Conservation (phyloP, 2,329 filamentous ascomycete species). For the Diaporthe destruens region DNA sequence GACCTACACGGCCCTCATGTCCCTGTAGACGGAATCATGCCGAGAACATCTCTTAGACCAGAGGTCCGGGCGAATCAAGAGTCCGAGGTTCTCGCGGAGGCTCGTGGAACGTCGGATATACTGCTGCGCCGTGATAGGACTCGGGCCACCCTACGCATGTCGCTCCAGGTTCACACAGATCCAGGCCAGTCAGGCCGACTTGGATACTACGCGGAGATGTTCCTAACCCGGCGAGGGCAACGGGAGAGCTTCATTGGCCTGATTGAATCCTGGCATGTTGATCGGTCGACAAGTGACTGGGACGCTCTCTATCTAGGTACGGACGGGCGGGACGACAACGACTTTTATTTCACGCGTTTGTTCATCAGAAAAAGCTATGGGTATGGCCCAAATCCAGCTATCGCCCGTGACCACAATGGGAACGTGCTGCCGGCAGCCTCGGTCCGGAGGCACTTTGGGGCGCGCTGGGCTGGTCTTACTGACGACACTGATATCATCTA, state of each 20-base stretch:
- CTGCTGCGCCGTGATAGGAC: neutral
- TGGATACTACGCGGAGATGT: slow-evolving; percentile 3
- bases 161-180: neutral
- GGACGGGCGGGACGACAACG: neutral
- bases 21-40: neutral
- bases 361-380: slow-evolving; percentile 1
- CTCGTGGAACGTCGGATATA: slow-evolving; percentile 10
- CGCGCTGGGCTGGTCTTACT: neutral
- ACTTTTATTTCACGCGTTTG: neutral
- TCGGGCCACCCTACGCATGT: slow-evolving; percentile 7
- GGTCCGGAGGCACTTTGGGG: neutral
- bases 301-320: neutral
- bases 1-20: neutral
- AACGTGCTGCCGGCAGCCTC: neutral
- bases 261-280: neutral
- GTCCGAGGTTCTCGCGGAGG: neutral
- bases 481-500: neutral
- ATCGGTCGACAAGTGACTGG: neutral
- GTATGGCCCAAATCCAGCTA: neutral
- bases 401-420: neutral
- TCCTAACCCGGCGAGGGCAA: neutral
- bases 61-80: no score
- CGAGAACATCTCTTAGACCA: neutral
- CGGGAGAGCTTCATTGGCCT: neutral
- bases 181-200: no score